Evolutionary conservation across 148 eudicot genomes (phyloP).

Genomic region (Cornus florida): DNA sequence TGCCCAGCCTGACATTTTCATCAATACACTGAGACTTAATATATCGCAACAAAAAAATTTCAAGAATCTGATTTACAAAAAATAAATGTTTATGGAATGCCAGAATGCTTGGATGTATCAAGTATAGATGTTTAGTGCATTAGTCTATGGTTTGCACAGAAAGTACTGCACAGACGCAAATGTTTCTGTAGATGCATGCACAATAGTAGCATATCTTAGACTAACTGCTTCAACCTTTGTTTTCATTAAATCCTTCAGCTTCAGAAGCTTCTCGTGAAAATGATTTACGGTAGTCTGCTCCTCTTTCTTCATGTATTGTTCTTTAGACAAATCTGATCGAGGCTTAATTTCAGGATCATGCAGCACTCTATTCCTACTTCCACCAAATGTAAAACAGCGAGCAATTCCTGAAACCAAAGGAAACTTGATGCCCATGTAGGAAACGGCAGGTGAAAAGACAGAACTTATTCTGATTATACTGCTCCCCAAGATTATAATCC

Average conservation of each 20-base stretch:
- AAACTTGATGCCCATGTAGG: neutral
- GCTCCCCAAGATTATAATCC: neutral
- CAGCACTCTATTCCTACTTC: constrained; percentile 72
- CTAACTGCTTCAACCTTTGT: constrained; percentile 52
- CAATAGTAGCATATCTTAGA: neutral
- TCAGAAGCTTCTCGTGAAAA: constrained; percentile 95
- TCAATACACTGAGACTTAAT: neutral
- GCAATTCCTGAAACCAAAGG: constrained; percentile 72
- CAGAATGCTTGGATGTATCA: neutral
- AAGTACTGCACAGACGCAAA: neutral
- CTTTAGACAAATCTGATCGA: constrained; percentile 69
- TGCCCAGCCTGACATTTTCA: constrained; percentile 66
- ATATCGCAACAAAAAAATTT: neutral
- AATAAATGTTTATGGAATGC: neutral
- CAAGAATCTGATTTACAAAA: neutral
- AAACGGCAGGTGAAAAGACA: neutral
- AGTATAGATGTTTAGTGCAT: neutral
- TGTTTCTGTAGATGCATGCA: neutral
- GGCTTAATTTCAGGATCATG: constrained; percentile 80
- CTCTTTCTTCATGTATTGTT: constrained; percentile 76
- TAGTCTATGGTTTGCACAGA: neutral
- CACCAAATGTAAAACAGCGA: constrained; percentile 98
- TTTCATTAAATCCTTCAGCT: constrained; percentile 87
- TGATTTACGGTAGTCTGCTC: constrained; percentile 90
- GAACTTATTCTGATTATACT: neutral